Base-by-base conservation (phyloP, 768 basidiomycete species). In the Phylloporus arenicola region DNA sequence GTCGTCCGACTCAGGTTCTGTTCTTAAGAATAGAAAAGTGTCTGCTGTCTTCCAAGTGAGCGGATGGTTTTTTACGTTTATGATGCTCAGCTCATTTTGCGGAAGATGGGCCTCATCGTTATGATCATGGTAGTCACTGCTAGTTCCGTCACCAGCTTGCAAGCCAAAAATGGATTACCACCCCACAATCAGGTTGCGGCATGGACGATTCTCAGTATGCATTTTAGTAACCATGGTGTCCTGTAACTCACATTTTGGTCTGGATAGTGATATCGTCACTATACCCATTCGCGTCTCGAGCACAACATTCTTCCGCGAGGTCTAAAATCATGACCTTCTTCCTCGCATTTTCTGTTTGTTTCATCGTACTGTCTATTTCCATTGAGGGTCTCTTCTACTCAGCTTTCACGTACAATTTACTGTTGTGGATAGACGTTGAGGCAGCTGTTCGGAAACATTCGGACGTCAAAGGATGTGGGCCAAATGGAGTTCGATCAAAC, bases 351-450 rank as follows among this genome's bases (percentile, higher is more conserved):
- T 78, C 80, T 0, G 83, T 83, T 3, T 84, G 82, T 58, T 92
- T 92, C 52, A 75, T 90, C 31, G 75, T 90, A 33, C 75, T 93
- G 16, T 88, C 90, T 3, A 87, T 92, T 64, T 86, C 85, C 51
- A 80, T 84, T 20, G 91, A 92, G 60, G 86, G 84, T 0, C 72
- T 91, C 13, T 92, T 93, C 66, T 91, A 83, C 58, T 70, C 79
- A n/a, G 74, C 80, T 12, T 92, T 84, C 60, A 79, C 80, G 0
- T 69, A 69, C 17, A 81, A 82, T 6, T 65, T 92, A 30, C 65
- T 78, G 16, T 56, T 78, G 2, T 93, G 91, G 91, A 75, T 85
- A 37, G 72, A 77, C 10, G 73, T 86, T 6, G 90, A 92, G 24
- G 59, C 64, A 7, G 53, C 74, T 8, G 27, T 64, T 27, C 59